Evolutionary conservation across 176 grass and related monocot species (phyloP).

Genomic region (Pontederia paniculata): DNA sequence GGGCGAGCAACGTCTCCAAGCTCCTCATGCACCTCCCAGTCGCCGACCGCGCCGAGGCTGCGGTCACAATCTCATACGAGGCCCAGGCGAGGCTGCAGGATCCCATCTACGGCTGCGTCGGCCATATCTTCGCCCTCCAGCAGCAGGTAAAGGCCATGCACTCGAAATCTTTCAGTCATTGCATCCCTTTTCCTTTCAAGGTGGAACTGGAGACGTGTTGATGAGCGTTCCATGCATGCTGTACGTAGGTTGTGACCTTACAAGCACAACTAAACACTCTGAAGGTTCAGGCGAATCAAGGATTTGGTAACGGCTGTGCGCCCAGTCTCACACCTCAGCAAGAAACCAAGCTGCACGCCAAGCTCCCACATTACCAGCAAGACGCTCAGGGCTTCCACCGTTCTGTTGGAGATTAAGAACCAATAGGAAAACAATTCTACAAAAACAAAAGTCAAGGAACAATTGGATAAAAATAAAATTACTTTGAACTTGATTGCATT

Average conservation of each 20-base stretch:
- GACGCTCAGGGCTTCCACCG: neutral
- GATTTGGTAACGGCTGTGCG: conserved; percentile 18
- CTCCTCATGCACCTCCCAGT: conserved; percentile 70
- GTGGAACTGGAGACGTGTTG: neutral
- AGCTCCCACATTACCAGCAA: conserved; percentile 15
- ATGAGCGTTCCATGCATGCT: neutral
- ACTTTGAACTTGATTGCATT: too few relatives aligned
- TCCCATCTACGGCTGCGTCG: conserved; percentile 89
- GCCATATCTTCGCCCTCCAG: conserved; percentile 93
- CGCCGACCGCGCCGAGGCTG: conserved; percentile 77
- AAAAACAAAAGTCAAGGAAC: too few relatives aligned
- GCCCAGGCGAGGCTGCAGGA: conserved; percentile 81
- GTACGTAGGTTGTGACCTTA: conserved; percentile 63
- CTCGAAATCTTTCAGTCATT: too few relatives aligned
- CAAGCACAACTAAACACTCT: conserved; percentile 80
- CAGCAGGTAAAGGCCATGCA: conserved; percentile 41
- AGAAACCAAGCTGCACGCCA: conserved; percentile 20
- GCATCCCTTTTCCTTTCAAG: too few relatives aligned
- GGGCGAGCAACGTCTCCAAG: conserved; percentile 94
- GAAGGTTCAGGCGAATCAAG: conserved; percentile 50
- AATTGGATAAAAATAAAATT: too few relatives aligned
- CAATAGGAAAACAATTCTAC: too few relatives aligned
- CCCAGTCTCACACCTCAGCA: neutral
- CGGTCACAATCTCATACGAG: conserved; percentile 87
- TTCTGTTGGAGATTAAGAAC: too few relatives aligned